These are phyloP conservation scores for Leccinum subtestaceum DNA, from an alignment of 768 basidiomycete genomes.

Conservation along the genomic window DNA sequence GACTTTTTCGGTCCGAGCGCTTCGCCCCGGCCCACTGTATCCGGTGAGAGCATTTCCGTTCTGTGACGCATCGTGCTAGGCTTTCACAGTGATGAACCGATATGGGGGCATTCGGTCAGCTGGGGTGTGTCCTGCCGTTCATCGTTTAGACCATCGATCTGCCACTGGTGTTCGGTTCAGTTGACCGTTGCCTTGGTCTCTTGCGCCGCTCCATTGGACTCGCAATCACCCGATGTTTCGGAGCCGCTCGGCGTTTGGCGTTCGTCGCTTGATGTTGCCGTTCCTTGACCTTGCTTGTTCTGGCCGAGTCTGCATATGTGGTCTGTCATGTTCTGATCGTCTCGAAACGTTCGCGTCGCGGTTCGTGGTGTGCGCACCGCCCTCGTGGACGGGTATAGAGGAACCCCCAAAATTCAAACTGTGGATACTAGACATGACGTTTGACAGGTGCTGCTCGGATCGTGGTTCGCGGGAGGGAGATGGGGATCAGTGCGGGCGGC, in stretches of 20 bases:
- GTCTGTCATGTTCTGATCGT: neutral
- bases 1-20: neutral
- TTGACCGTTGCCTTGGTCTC: neutral
- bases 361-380: neutral
- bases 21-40: neutral
- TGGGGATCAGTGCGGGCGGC: neutral
- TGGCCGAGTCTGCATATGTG: neutral
- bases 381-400: neutral
- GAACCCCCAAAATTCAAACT: neutral
- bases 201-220: neutral
- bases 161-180: neutral
- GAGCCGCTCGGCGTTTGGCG: neutral
- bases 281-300: neutral
- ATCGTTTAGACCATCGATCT: neutral
- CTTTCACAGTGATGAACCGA: conserved; percentile 13
- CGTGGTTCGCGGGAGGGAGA: neutral
- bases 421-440: neutral
- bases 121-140: neutral
- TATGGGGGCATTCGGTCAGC: conserved; percentile 3
- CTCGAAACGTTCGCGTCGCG: neutral
- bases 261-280: neutral
- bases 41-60: neutral
- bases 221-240: neutral
- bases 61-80: too few species aligned
- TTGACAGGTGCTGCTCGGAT: neutral